Conservation (phyloP, 768 basidiomycete genomes). For the Coprinopsis marcescibilis region DNA sequence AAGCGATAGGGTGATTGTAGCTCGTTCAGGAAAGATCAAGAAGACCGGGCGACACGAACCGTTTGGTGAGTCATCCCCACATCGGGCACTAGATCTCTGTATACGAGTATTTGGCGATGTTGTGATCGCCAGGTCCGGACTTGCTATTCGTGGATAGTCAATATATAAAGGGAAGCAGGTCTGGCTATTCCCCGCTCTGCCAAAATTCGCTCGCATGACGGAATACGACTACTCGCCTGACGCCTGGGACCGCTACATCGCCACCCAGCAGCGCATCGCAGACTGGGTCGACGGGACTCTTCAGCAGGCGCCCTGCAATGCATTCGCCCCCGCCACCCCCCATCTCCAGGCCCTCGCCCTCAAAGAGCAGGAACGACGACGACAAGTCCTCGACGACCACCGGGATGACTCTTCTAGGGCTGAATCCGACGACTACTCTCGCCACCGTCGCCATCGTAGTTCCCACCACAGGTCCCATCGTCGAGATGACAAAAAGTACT, state of each 20-base stretch:
- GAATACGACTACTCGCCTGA: constrained; percentile 14
- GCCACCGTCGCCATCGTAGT: too few relatives aligned
- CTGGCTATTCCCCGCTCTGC: not conserved
- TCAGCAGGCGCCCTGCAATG: constrained; percentile 6
- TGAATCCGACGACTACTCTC: not conserved
- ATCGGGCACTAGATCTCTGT: too few relatives aligned
- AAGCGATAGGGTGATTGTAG: too few relatives aligned
- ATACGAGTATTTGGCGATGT: too few relatives aligned
- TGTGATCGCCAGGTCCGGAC: too few relatives aligned
- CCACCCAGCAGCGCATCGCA: constrained; percentile 11
- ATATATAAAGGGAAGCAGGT: not conserved
- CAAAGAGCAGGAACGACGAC: not conserved
- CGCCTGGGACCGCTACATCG: constrained; percentile 11
- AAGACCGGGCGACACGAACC: too few relatives aligned
- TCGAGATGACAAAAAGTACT: too few relatives aligned
- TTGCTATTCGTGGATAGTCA: not conserved
- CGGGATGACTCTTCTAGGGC: not conserved
- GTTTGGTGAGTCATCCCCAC: too few relatives aligned
- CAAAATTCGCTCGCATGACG: constrained; percentile 6
- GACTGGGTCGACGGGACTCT: constrained; percentile 11
- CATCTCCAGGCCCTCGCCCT: constrained; percentile 2
- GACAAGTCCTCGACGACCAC: not conserved
- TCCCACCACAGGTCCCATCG: too few relatives aligned
- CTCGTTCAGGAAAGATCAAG: too few relatives aligned
- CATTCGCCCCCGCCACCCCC: constrained; percentile 7